Percentiles rank a stretch among this genome's conserved stretches.
Conservation (phyloP, 768 basidiomycete species). For the Clitopilus hobsonii region DNA sequence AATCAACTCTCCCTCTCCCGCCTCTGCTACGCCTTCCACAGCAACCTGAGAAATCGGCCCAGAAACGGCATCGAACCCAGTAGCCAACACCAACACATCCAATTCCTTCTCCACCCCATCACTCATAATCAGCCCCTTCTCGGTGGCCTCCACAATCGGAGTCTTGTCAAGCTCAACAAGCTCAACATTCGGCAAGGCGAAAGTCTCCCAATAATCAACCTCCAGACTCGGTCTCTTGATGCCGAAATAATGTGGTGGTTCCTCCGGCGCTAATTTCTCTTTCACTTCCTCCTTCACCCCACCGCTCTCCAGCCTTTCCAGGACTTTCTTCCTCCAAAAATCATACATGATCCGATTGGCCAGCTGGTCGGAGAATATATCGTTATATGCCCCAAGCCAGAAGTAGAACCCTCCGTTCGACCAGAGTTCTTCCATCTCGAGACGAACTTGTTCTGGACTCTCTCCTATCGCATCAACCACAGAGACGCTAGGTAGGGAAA, state of each 20-base stretch:
- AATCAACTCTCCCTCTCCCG: slow-evolving; percentile 6
- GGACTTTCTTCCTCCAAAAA: slow-evolving; percentile 13
- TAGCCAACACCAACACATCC: slow-evolving; percentile 12
- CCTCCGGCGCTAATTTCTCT: slow-evolving; percentile 11
- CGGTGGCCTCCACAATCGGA: slow-evolving; percentile 9
- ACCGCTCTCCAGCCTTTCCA: slow-evolving; percentile 6
- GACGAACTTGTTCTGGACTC: slow-evolving; percentile 9
- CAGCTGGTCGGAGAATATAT: slow-evolving; percentile 3
- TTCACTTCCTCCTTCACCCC: slow-evolving; percentile 4
- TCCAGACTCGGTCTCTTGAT: slow-evolving; percentile 10
- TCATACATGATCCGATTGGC: slow-evolving; percentile 7
- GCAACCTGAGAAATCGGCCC: slow-evolving; percentile 11
- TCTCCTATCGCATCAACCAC: no score
- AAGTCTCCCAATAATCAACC: slow-evolving; percentile 6
- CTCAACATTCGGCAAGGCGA: slow-evolving; percentile 10
- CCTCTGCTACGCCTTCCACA: slow-evolving; percentile 5
- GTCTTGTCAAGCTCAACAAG: slow-evolving; percentile 11
- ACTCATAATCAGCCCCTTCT: slow-evolving; percentile 7
- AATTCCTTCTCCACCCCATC: slow-evolving; percentile 10
- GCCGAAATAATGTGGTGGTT: slow-evolving; percentile 6
- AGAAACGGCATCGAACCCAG: slow-evolving; percentile 12
- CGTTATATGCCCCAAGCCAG: slow-evolving; percentile 3
- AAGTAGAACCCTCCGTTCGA: slow-evolving; percentile 7
- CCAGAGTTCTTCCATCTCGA: slow-evolving; percentile 11
- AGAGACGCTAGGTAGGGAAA: no score